Conservation (phyloP, 352 stramenopile species). For the Pythium dissimile region DNA sequence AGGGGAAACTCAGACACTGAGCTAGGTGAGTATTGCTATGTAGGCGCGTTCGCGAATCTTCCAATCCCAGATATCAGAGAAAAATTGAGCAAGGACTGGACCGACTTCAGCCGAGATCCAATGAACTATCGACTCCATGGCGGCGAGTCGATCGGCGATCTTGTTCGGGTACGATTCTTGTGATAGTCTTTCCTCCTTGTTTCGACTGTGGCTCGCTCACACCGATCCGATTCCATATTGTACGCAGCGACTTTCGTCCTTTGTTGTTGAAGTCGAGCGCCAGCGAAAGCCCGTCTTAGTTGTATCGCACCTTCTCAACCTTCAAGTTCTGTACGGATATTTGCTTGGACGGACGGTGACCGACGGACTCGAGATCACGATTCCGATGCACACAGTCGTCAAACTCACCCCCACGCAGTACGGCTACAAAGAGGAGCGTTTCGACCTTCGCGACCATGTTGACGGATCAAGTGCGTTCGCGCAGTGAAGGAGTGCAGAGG, state of each 20-base stretch:
- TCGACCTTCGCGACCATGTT: conserved; percentile 24
- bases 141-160: conserved; percentile 41
- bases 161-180: conserved; percentile 31
- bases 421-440: conserved; percentile 43
- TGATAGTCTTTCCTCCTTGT: background rate
- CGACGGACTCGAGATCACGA: conserved; percentile 30
- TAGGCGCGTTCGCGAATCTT: conserved; percentile 43
- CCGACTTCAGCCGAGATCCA: conserved; percentile 40
- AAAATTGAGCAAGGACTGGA: conserved; percentile 30
- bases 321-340: conserved; percentile 46
- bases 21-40: background rate
- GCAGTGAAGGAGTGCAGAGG: background rate
- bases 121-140: conserved; percentile 48
- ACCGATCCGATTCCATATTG: background rate
- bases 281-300: conserved; percentile 40
- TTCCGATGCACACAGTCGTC: conserved; percentile 42
- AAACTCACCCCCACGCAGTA: conserved; percentile 48
- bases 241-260: conserved; percentile 42
- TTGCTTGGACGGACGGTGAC: conserved; percentile 29
- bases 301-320: conserved; percentile 38
- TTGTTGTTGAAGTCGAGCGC: conserved; percentile 42
- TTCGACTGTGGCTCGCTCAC: background rate
- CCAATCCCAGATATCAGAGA: conserved; percentile 33
- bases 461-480: background rate
- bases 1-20: background rate